Evolutionary conservation across 768 basidiomycete genomes (phyloP).

Genomic region (Multifurca ochricompacta): DNA sequence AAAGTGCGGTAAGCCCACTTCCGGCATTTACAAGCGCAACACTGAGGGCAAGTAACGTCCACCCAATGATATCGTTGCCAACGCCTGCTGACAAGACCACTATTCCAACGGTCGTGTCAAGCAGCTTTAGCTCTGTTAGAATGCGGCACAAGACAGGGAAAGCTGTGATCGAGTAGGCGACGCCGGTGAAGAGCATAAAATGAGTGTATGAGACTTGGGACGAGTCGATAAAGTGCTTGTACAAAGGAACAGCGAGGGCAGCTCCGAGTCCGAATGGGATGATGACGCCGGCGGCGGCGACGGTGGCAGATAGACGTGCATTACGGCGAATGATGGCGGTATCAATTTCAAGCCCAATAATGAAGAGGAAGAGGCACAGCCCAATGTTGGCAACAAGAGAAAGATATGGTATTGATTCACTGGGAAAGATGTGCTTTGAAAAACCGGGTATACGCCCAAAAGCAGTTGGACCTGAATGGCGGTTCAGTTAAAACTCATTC

Average conservation of each 20-base stretch:
- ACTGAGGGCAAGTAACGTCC: constrained; percentile 83
- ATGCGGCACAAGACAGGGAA: constrained; percentile 85
- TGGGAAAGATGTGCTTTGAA: constrained; percentile 77
- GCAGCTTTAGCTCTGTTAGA: constrained; percentile 81
- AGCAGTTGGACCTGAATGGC: constrained; percentile 38
- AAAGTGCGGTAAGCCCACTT: constrained; percentile 76
- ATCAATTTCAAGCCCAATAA: constrained; percentile 92
- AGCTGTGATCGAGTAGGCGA: constrained; percentile 83
- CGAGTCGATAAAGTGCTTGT: constrained; percentile 62
- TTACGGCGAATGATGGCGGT: constrained; percentile 68
- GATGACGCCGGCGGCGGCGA: constrained; percentile 77
- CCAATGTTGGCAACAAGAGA: constrained; percentile 86
- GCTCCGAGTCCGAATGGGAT: constrained; percentile 86
- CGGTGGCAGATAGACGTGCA: constrained; percentile 53
- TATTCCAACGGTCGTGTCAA: constrained; percentile 88
- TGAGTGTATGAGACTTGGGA: constrained; percentile 62
- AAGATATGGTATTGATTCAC: constrained; percentile 62
- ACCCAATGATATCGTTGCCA: constrained; percentile 68
- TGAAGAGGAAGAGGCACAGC: constrained; percentile 80
- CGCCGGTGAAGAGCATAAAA: constrained; percentile 92
- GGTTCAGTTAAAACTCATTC: neutral
- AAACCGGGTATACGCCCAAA: constrained; percentile 85
- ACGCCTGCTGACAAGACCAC: constrained; percentile 91
- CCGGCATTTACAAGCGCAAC: constrained; percentile 90
- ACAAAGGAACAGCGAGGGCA: constrained; percentile 60